Conservation (phyloP, 2,329 filamentous ascomycete genomes). For the Domatiomyces catenatus region DNA sequence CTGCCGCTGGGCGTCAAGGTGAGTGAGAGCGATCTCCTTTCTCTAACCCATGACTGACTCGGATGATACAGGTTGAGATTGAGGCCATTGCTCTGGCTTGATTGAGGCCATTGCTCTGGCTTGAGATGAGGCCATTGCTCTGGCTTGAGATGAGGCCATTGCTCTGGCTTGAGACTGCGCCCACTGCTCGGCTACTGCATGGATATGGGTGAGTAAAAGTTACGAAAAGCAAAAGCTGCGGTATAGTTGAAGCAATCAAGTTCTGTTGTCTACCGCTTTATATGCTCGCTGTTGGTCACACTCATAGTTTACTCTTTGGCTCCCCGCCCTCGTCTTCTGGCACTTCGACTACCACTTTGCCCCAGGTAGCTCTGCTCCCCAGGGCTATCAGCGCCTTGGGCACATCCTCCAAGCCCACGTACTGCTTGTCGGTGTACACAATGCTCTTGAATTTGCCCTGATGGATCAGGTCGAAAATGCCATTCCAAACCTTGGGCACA, state of each 20-base stretch:
- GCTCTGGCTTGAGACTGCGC: constrained; percentile 25
- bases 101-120: constrained; percentile 14
- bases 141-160: constrained; percentile 54
- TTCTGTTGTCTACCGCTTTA: not conserved
- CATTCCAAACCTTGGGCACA: constrained; percentile 62
- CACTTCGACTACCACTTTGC: constrained; percentile 84
- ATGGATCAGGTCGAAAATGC: constrained; percentile 61
- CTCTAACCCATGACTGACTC: not conserved
- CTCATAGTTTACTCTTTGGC: constrained; percentile 23
- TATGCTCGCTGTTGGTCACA: not conserved
- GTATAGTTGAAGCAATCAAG: not conserved
- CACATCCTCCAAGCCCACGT: constrained; percentile 66
- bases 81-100: constrained; percentile 42
- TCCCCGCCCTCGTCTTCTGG: constrained; percentile 52
- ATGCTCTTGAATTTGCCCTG: constrained; percentile 68
- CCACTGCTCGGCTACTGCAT: not conserved
- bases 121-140: not conserved
- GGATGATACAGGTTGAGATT: constrained; percentile 38
- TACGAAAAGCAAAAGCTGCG: not conserved
- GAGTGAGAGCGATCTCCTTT: not conserved
- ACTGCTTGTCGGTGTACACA: constrained; percentile 66
- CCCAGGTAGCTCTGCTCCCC: constrained; percentile 75
- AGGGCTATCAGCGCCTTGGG: constrained; percentile 62
- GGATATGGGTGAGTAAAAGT: not conserved
- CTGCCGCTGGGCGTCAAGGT: constrained; percentile 44